Evolutionary conservation across 108 stramenopile genomes (phyloP).

Genomic region (Fistulifera solaris): DNA sequence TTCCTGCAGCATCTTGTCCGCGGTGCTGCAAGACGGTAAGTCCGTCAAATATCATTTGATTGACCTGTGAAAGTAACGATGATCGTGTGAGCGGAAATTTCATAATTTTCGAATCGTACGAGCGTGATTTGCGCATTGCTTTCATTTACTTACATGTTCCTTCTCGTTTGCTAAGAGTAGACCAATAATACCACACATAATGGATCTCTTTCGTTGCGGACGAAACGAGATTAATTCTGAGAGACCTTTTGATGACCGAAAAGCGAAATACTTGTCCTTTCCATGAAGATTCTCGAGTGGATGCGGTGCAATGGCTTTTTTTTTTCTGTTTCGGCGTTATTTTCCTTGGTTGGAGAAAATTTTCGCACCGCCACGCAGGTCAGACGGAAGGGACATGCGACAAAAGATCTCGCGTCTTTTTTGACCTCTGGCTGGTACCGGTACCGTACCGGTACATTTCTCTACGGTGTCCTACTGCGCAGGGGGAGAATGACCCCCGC

Average conservation of each 20-base stretch:
- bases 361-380: no score
- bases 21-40: slow-evolving; percentile 98
- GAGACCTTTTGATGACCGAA: not conserved
- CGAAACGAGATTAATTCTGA: not conserved
- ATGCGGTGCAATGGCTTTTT: no score
- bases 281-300: not conserved
- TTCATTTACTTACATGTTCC: slow-evolving; percentile 42
- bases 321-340: no score
- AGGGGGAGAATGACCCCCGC: no score
- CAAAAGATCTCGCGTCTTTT: no score
- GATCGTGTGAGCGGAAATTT: not conserved
- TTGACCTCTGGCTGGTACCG: no score
- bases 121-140: not conserved
- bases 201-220: slow-evolving; percentile 5
- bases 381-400: no score
- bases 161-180: slow-evolving; percentile 79
- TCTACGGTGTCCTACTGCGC: no score
- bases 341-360: no score
- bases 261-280: not conserved
- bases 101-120: not conserved
- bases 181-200: slow-evolving; percentile 90
- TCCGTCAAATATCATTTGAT: slow-evolving; percentile 94
- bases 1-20: slow-evolving; percentile 99
- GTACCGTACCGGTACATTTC: no score
- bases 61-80: slow-evolving; percentile 69